Base-by-base conservation (phyloP, 495 filamentous ascomycete genomes). In the Cryomyces minteri region DNA sequence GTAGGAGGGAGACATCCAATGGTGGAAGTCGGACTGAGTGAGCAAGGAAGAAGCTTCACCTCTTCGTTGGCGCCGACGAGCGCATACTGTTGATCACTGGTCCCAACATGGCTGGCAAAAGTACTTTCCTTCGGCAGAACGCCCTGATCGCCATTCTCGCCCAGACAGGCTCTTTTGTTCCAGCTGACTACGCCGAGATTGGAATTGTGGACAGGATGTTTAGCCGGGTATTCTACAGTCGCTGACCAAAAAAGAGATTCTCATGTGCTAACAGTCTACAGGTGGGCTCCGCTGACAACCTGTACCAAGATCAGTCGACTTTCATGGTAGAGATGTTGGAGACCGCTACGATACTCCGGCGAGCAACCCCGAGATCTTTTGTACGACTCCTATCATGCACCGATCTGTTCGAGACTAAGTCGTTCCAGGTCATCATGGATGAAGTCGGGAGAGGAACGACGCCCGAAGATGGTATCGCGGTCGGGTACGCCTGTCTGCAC, bases 21-120 rank as follows among this genome's bases (percentile, higher is more conserved):
- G 9, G 90, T 96, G 41, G 87, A 88, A 59, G 67, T 75, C 18
- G 83, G 84, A 0, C 69, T 98, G 0, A 68, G 74, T 47, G 77
- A 82, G 44, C 76, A 86, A 56, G 90, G 90, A 4, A 73, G 84
- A 31, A 75, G 66, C 3, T 98, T 98, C 54, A 79, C 82, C 31
- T 71, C 76, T 69, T 82, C 39, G 62, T 95, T 11, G 81, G 80
- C 14, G 69, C 67, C 28, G 54, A 66, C 36, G 81, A 88, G 51
- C 67, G 73, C 4, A 70, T 87, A 38, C 88, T 84, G 80, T 72
- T 98, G 29, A 82, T 98, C 50, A 95, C 88, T 0, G 90, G 90
- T 5, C 90, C 92, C n/a, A 98, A 98, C 65, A 98, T 98, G 90
- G 92, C 80, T 5, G 90, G 90, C 31, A 98, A 98, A 63, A 85